Conservation (phyloP, 2,329 filamentous ascomycete species). For the Aspergillus sp. region DNA sequence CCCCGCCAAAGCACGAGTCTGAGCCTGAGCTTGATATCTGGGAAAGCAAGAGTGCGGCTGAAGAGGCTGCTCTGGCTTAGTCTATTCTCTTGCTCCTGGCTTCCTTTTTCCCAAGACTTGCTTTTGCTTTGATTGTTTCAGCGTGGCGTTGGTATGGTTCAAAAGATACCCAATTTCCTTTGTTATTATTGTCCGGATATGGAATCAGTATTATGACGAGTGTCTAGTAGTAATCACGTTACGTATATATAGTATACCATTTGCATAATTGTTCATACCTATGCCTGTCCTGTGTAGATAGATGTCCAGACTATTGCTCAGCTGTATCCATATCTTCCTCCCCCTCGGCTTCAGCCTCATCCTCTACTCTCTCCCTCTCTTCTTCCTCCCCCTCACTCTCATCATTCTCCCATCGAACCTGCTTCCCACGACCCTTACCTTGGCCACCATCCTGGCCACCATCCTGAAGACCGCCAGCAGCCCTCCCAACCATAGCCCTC, state of each 20-base stretch:
- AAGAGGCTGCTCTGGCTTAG: conserved; percentile 28
- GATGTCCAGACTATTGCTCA: neutral
- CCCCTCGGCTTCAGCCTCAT: conserved; percentile 11
- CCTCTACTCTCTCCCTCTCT: conserved; percentile 14
- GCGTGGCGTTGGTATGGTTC: neutral
- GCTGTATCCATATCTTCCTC: conserved; percentile 5
- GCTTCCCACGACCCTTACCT: conserved; percentile 1
- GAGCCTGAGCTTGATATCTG: conserved; percentile 55
- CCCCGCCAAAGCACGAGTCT: conserved; percentile 4
- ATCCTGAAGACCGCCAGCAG: conserved; percentile 2
- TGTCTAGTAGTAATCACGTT: too few relatives aligned
- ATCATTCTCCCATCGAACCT: conserved; percentile 17
- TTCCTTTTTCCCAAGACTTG: neutral
- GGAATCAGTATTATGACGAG: too few relatives aligned
- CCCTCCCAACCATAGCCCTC: conserved; percentile 11
- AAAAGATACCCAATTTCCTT: neutral
- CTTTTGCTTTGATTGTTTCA: neutral
- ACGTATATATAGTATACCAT: neutral
- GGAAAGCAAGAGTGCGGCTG: conserved; percentile 60
- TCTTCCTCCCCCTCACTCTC: conserved; percentile 26
- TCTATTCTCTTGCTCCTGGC: neutral
- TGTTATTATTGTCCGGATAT: neutral
- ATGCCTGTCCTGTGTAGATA: neutral
- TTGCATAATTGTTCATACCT: neutral
- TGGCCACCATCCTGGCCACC: conserved; percentile 4